Evolutionary conservation across 2,329 filamentous ascomycete species (phyloP), one percentile per base, ranked within the genome.

Genomic region (Arthrinium puccinioides): DNA sequence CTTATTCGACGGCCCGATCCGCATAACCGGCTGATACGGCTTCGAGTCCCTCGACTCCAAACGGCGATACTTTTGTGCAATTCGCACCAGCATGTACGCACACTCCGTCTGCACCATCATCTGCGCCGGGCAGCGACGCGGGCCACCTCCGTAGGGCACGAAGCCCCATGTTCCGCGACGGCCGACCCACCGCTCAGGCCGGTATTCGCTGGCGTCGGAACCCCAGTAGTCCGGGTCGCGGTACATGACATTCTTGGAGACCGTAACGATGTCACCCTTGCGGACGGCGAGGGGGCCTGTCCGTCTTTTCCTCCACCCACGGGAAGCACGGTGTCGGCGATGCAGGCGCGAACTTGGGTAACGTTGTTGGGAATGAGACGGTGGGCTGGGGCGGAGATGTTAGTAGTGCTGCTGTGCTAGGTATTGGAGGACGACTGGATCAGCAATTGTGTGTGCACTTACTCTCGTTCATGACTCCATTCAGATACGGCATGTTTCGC

Each of bases 231-330:
- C 57, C 11, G 45, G 44, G 5, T 54, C 44, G 4, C 63, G 53
- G 36, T 68, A 64, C 54, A 68, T 60, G 6, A 56, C 47, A 34
- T 70, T 72, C 2, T 64, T 56, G 48, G 52, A 59, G 47, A 66
- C 71, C 16, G 55, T 55, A 27, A 73, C 61, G 4, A 61, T 48
- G 5, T 62, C 61, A 21, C 72, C 70, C 39, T 68, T 68, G 8
- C 53, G 55, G 5, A 77, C 60, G 41, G 70, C 68, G 10, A 79
- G 46, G 73, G 72, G 1, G 62, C 57, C 13, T 53, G 55, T 25
- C 69, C 64, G 34, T 73, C 62, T 5, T 59, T 47, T 0, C 73
- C 73, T 21, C 74, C 74, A 25, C 74, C 74, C 1, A 57, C 50
- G 2, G 74, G 74, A 0, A 78, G 57, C 6, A 46, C 25, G 11